phyloP scores from a whole-genome alignment of 441 rosid species.

The Adansonia grandidieri region DNA sequence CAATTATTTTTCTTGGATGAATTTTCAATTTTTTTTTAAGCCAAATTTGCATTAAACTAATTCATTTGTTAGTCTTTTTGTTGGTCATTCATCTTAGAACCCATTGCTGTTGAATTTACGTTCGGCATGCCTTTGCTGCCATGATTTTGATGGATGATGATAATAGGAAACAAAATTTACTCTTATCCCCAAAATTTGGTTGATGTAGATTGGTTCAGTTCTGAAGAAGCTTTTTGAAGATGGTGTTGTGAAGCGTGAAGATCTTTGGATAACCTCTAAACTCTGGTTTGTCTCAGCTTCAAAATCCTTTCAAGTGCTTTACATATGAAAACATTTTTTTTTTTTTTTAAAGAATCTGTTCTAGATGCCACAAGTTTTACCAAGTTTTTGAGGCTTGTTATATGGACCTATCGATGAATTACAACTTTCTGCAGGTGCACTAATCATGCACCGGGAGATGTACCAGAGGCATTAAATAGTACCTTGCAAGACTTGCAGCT shows the following conservation, averaged over 20 bases:
- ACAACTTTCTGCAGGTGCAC: conserved; percentile 34
- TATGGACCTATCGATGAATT: not conserved
- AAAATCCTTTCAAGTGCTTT: conserved; percentile 12
- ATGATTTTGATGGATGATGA: not conserved
- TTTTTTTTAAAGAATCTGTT: not conserved
- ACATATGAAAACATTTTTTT: not conserved
- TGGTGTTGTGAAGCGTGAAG: conserved; percentile 53
- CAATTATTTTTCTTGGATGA: not conserved
- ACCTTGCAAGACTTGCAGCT: conserved; percentile 59
- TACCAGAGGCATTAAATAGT: conserved; percentile 45
- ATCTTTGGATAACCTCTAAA: conserved; percentile 57
- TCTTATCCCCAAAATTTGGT: not conserved
- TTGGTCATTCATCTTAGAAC: not conserved
- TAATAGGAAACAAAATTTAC: not conserved
- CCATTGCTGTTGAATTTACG: not conserved
- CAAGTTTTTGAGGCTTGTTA: not conserved
- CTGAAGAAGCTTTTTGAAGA: conserved; percentile 48
- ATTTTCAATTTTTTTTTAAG: not conserved
- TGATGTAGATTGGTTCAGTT: conserved; percentile 51
- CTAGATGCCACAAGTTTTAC: not conserved
- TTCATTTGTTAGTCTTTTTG: not conserved
- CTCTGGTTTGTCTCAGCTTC: conserved; percentile 40
- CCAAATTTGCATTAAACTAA: not conserved
- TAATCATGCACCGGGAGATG: conserved; percentile 59
- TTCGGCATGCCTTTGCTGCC: not conserved